These are phyloP conservation scores for Fomes fomentarius DNA, from an alignment of 1,284 basidiomycete species.

Conservation along the genomic window DNA sequence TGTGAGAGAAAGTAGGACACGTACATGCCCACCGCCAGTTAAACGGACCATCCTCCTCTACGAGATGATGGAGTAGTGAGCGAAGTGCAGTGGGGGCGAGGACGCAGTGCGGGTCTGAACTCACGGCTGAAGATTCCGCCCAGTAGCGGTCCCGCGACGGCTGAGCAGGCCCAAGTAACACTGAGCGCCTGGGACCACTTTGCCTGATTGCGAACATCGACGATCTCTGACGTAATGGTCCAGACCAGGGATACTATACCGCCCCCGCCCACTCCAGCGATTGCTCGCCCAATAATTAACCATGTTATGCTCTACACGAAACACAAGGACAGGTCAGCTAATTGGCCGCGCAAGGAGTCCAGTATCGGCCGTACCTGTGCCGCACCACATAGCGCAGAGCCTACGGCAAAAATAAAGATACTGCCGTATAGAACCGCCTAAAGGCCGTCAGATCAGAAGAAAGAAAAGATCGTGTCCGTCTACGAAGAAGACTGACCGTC, in stretches of 20 bases:
- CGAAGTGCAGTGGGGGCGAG: background rate
- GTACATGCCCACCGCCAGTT: slow-evolving; percentile 84
- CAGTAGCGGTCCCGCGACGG: slow-evolving; percentile 75
- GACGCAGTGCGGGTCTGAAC: slow-evolving; percentile 30
- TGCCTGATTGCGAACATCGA: slow-evolving; percentile 65
- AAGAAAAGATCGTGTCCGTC: slow-evolving; percentile 4
- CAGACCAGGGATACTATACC: slow-evolving; percentile 83
- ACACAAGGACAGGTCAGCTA: slow-evolving; percentile 2
- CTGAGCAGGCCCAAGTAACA: slow-evolving; percentile 82
- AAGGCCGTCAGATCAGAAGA: slow-evolving; percentile 18
- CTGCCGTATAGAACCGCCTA: slow-evolving; percentile 70
- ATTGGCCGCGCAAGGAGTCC: background rate
- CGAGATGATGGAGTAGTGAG: background rate
- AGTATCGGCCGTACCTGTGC: slow-evolving; percentile 52
- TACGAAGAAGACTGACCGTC: slow-evolving; percentile 46
- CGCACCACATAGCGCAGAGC: slow-evolving; percentile 72
- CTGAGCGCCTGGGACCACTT: slow-evolving; percentile 84
- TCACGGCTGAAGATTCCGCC: slow-evolving; percentile 79
- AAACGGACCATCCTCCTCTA: slow-evolving; percentile 34
- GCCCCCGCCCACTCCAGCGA: slow-evolving; percentile 77
- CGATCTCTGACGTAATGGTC: slow-evolving; percentile 81
- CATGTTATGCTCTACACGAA: slow-evolving; percentile 57
- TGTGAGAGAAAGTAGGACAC: slow-evolving; percentile 33
- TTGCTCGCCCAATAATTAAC: slow-evolving; percentile 56
- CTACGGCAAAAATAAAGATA: slow-evolving; percentile 69